phyloP scores from a whole-genome alignment of 345 rosid species.

The Gossypium australe region DNA sequence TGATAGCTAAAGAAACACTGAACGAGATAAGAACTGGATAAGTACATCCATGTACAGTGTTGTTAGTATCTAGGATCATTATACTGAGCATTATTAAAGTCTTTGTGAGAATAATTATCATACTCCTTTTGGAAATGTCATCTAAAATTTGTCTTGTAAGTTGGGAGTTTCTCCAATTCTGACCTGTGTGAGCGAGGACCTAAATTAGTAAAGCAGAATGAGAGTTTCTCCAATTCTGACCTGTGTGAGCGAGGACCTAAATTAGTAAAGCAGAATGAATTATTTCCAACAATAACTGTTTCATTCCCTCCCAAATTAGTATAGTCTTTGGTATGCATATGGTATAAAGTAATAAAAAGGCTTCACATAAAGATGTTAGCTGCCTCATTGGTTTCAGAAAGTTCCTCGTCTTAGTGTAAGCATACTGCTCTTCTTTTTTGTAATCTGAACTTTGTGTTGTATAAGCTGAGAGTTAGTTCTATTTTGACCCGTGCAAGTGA shows the following conservation, averaged over 20 bases:
- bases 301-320: neutral
- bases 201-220: neutral
- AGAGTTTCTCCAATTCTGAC: neutral
- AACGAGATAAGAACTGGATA: neutral
- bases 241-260: neutral
- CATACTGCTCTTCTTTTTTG: neutral
- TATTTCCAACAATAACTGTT: neutral
- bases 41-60: neutral
- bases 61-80: neutral
- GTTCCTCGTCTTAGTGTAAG: neutral
- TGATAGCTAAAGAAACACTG: neutral
- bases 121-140: neutral
- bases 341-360: neutral
- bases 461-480: neutral
- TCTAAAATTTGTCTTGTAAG: neutral
- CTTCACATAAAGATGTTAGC: neutral
- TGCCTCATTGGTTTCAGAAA: neutral
- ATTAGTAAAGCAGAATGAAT: neutral
- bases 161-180: neutral
- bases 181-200: neutral
- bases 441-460: neutral
- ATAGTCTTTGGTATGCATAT: neutral
- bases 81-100: neutral
- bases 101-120: neutral
- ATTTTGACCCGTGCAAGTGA: neutral